A percentile compares a stretch with the other conserved stretches of the same genome.
Evolutionary conservation across 169 alveolate species (phyloP).

Genomic region (Plasmodium falciparum): DNA sequence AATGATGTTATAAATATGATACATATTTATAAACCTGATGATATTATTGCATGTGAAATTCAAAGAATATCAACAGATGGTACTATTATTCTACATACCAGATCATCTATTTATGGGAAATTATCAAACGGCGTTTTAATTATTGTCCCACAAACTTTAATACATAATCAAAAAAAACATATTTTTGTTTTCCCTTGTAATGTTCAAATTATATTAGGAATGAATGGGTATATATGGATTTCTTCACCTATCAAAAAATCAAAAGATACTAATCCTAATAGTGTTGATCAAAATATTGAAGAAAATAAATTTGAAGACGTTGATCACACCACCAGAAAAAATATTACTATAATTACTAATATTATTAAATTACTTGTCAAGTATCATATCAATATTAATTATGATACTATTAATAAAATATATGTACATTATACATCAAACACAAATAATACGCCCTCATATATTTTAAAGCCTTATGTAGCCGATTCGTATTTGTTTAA

Average conservation of each 20-base stretch:
- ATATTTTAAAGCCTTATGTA: slow-evolving; percentile 74
- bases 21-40: slow-evolving; percentile 90
- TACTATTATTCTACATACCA: slow-evolving; percentile 90
- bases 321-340: slow-evolving; percentile 51
- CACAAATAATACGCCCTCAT: slow-evolving; percentile 36
- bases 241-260: slow-evolving; percentile 77
- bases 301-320: slow-evolving; percentile 69
- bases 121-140: slow-evolving; percentile 91
- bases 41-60: slow-evolving; percentile 94
- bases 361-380: slow-evolving; percentile 77
- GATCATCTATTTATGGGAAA: slow-evolving; percentile 93
- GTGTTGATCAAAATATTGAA: slow-evolving; percentile 74
- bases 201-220: slow-evolving; percentile 90
- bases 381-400: slow-evolving; percentile 73
- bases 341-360: slow-evolving; percentile 78
- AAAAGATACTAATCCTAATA: slow-evolving; percentile 62
- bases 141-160: slow-evolving; percentile 89
- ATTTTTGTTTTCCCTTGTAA: slow-evolving; percentile 88
- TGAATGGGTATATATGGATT: slow-evolving; percentile 91
- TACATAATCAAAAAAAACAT: slow-evolving; percentile 92
- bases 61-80: slow-evolving; percentile 91
- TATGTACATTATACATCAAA: slow-evolving; percentile 67
- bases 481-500: slow-evolving; percentile 70
- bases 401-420: slow-evolving; percentile 75
- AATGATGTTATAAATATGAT: slow-evolving; percentile 94